These are phyloP conservation scores for Letharia lupina DNA, from an alignment of 495 filamentous ascomycete genomes.

Conservation along the genomic window DNA sequence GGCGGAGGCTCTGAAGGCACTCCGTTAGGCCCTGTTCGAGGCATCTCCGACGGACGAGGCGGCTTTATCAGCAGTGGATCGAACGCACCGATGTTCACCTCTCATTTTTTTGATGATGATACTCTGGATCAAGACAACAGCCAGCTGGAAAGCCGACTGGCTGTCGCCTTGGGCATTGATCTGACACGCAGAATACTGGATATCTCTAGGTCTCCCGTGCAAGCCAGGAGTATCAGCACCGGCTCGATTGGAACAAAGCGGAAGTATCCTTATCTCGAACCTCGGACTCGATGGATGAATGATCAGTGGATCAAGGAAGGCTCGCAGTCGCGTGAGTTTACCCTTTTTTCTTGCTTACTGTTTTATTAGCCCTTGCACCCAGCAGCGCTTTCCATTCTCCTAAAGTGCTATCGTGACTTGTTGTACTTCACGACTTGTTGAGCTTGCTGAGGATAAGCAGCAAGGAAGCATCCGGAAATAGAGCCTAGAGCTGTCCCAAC, in stretches of 20 bases:
- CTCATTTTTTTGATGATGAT: conserved; percentile 53
- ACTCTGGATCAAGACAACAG: conserved; percentile 51
- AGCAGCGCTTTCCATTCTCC: not conserved
- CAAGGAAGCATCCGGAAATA: conserved; percentile 16
- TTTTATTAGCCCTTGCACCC: not conserved
- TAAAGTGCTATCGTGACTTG: not conserved
- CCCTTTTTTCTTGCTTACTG: conserved; percentile 7
- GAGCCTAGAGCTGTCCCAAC: conserved; percentile 44
- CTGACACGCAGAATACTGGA: conserved; percentile 51
- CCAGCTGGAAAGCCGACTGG: conserved; percentile 67
- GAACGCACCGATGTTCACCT: conserved; percentile 65
- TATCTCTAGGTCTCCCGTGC: conserved; percentile 25
- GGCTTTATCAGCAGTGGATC: conserved; percentile 58
- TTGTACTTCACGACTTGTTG: not conserved
- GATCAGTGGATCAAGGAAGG: conserved; percentile 50
- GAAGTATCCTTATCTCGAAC: conserved; percentile 7
- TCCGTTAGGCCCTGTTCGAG: conserved; percentile 33
- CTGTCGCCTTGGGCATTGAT: conserved; percentile 77
- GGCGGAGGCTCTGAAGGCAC: conserved; percentile 55
- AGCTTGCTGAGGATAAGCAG: conserved; percentile 4
- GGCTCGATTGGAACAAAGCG: conserved; percentile 15
- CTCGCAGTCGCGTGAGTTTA: conserved; percentile 41
- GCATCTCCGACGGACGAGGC: conserved; percentile 53
- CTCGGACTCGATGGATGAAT: conserved; percentile 47
- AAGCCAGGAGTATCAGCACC: conserved; percentile 17